Evolutionary conservation across 2,329 filamentous ascomycete genomes (phyloP), one percentile per base, ranked within the genome.

Genomic region (Stachybotrys elegans): DNA sequence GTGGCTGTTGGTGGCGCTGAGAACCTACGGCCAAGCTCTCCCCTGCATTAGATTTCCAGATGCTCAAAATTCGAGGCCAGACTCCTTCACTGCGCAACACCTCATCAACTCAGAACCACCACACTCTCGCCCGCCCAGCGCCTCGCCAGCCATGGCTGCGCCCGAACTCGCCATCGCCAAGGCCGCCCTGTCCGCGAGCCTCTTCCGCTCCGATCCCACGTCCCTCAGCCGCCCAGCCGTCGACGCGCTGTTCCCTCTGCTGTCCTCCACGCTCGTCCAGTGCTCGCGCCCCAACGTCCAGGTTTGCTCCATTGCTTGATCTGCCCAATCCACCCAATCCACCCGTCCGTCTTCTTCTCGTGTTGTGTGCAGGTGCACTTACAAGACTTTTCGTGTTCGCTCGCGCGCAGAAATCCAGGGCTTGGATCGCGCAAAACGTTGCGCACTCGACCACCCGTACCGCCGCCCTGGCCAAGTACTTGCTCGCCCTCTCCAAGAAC

Each of bases 201-300:
- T 92, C 34, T 76, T 92, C 46, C 83, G 85, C 48, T 78, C 84
- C 32, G 87, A 92, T 59, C 85, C 86, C n/a, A 73, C 70, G 17
- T 77, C 85, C 9, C 76, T 88, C 44, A 68, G 80, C 40, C 82
- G 84, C 60, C 78, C 82, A 56, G 78, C 84, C 47, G 84, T 92
- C 63, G 76, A 84, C 53, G 66, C 75, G 46, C 86, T 92, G 64
- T 79, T 89, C 63, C 62, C 69, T 51, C 71, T 81, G 47, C 73
- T 93, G 57, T 77, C 83, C 63, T 69, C 75, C 60, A 77, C 78
- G 56, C 69, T 88, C 60, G 68, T 75, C 67, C 78, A 81, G 71
- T 92, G 88, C 78, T 87, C 86, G 59, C 77, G 82, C 60, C 69
- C 74, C 73, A 90, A 92, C 73, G 84, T 93, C 75, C 88, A 93